Evolutionary conservation across 495 filamentous ascomycete genomes (phyloP).

Genomic region (Hypoxylon perforatum): DNA sequence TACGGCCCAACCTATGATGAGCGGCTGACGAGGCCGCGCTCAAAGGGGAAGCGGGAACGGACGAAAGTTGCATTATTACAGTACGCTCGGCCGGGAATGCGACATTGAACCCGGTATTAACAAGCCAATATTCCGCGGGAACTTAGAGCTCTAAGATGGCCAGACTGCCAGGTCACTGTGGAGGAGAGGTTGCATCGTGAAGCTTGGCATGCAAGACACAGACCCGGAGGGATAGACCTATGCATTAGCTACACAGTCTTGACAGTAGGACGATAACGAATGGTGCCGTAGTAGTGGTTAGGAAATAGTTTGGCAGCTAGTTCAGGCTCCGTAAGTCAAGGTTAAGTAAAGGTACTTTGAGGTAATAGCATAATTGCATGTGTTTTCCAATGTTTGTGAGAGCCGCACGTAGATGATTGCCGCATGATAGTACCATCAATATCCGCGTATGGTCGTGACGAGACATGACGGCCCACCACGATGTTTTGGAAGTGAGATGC

Average conservation of each 20-base stretch:
- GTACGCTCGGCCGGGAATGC: conserved; percentile 30
- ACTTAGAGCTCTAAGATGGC: conserved; percentile 1
- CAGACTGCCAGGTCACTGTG: conserved; percentile 16
- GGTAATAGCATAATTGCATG: not conserved
- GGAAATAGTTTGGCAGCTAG: conserved; percentile 7
- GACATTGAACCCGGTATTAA: conserved; percentile 23
- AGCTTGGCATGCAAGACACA: conserved; percentile 46
- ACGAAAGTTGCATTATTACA: conserved; percentile 32
- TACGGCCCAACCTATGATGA: conserved; percentile 20
- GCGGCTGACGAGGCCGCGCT: conserved; percentile 27
- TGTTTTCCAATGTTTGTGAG: conserved; percentile 16
- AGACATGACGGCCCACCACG: conserved; percentile 6
- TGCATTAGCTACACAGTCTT: not conserved
- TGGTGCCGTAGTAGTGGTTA: conserved; percentile 1
- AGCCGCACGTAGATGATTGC: conserved; percentile 8
- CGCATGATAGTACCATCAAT: conserved; percentile 4
- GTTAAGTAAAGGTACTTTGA: too few relatives aligned
- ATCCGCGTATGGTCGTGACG: not conserved
- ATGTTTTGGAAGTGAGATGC: conserved; percentile 1
- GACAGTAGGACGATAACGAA: conserved; percentile 13
- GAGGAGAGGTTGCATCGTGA: conserved; percentile 41
- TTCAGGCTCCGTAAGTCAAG: conserved; percentile 11
- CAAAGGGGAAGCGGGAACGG: conserved; percentile 28
- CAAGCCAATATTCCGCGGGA: conserved; percentile 26
- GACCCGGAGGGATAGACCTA: conserved; percentile 15